A percentile compares a stretch with the other conserved stretches of the same genome.
Conservation (phyloP, 2,329 filamentous ascomycete species). For the Chalaropsis ovoidea region DNA sequence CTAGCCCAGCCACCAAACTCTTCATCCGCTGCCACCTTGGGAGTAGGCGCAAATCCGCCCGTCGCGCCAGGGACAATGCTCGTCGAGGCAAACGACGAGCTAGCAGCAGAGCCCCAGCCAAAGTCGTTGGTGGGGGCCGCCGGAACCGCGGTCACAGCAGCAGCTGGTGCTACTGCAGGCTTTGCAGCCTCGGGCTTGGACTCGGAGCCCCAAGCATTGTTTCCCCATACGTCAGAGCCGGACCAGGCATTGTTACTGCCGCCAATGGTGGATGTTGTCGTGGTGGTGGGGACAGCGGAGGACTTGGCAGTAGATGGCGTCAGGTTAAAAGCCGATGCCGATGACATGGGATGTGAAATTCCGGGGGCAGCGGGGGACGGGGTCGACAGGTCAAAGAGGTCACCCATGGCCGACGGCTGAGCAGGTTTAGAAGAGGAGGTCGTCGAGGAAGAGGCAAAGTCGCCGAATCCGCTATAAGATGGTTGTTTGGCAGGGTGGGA, state of each 20-base stretch:
- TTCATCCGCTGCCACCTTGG: constrained; percentile 76
- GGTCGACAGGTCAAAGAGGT: constrained; percentile 69
- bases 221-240: constrained; percentile 69
- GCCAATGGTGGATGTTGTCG: constrained; percentile 30
- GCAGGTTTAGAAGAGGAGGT: constrained; percentile 36
- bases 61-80: constrained; percentile 52
- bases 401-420: constrained; percentile 54
- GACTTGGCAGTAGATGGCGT: constrained; percentile 40
- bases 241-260: constrained; percentile 37
- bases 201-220: constrained; percentile 65
- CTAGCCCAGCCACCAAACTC: constrained; percentile 95
- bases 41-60: constrained; percentile 54
- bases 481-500: constrained; percentile 40
- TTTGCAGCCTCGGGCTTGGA: constrained; percentile 44
- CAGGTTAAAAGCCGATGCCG: constrained; percentile 73
- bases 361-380: constrained; percentile 37
- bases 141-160: constrained; percentile 30
- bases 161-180: constrained; percentile 38
- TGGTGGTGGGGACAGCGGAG: constrained; percentile 32
- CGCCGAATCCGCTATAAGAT: constrained; percentile 52
- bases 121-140: constrained; percentile 47
- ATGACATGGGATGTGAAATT: constrained; percentile 35
- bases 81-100: constrained; percentile 43
- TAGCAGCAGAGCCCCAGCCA: constrained; percentile 43
- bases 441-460: constrained; percentile 48